Evolutionary conservation across 768 basidiomycete genomes (phyloP), one percentile per base, ranked within the genome.

Genomic region (Suillus ampliporus): DNA sequence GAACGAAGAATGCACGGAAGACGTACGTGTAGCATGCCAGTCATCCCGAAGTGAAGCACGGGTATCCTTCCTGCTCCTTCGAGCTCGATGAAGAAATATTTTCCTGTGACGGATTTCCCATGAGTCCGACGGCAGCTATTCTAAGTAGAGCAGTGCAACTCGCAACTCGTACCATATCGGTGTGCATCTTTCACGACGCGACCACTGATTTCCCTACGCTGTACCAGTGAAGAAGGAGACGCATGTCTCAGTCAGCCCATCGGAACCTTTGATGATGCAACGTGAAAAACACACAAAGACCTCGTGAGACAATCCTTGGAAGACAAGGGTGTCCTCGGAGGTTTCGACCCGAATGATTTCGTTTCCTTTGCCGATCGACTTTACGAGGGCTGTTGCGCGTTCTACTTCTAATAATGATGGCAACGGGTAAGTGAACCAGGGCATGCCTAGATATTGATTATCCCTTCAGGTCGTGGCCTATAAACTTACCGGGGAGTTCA

Each of bases 1-100:
- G 35, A 21, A 28, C 26, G 23, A 63, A 57, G 43, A 34, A 37
- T 17, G 34, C 10, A 26, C 0, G 10, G 3, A 50, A 17, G 21
- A 47, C 71, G 38, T 57, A 86, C 89, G 77, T 89, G 87, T 38
- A 93, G 78, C 85, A 87, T 89, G n/a, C 91, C 91, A 1, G 91
- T 92, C 92, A 93, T 94, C 2, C 91, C 92, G 66, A 93, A 91
- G 70, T 93, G 91, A 53, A 92, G 74, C 3, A 92, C 87, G 4
- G 91, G 91, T 65, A 84, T 72, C 68, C 79, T 80, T 0, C 89
- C 90, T 15, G 76, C 63, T 8, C 89, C 89, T 35, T 84, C 82
- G 3, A 93, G 79, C 48, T 82, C 80, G 13, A 93, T 72, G 67
- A 89, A 94, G 63, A 89, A 87, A n/a, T 83, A 78, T 72, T 90